Conservation (phyloP, 1,284 basidiomycete species). For the Pseudozyma tsukubaensis region DNA sequence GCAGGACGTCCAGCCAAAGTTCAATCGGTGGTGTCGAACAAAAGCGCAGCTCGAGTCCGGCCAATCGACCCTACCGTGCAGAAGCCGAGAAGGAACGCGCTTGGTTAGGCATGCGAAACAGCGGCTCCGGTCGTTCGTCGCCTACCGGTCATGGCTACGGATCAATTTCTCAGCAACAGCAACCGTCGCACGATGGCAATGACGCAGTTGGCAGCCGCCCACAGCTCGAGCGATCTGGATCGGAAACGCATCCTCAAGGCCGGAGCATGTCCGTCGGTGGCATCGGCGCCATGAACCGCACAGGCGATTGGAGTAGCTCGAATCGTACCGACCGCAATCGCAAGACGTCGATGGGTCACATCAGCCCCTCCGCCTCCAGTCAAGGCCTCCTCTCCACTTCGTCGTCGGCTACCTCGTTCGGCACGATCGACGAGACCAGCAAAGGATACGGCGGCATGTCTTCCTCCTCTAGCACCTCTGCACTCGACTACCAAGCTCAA, state of each 20-base stretch:
- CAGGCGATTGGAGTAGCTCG: conserved; percentile 16
- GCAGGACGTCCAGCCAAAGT: neutral
- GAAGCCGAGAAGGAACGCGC: conserved; percentile 49
- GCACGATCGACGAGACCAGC: conserved; percentile 21
- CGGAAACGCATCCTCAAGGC: conserved; percentile 35
- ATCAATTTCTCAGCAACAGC: conserved; percentile 18
- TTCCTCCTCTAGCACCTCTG: conserved; percentile 13
- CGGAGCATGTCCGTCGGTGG: conserved; percentile 41
- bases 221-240: conserved; percentile 6
- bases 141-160: conserved; percentile 23
- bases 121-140: conserved; percentile 20
- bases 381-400: conserved; percentile 19
- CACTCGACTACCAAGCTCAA: conserved; percentile 11
- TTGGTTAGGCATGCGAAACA: conserved; percentile 37
- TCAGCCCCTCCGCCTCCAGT: conserved; percentile 29
- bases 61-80: conserved; percentile 30
- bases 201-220: neutral
- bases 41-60: conserved; percentile 29
- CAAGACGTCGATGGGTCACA: conserved; percentile 30
- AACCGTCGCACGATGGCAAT: neutral
- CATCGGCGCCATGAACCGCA: conserved; percentile 32
- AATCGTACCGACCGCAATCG: conserved; percentile 18
- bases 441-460: conserved; percentile 27
- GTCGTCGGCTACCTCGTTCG: conserved; percentile 17
- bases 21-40: conserved; percentile 3